Percentiles rank a stretch among this genome's conserved stretches.
Evolutionary conservation across 1,284 basidiomycete species (phyloP).

Genomic region (Fomitiporia mediterranea): DNA sequence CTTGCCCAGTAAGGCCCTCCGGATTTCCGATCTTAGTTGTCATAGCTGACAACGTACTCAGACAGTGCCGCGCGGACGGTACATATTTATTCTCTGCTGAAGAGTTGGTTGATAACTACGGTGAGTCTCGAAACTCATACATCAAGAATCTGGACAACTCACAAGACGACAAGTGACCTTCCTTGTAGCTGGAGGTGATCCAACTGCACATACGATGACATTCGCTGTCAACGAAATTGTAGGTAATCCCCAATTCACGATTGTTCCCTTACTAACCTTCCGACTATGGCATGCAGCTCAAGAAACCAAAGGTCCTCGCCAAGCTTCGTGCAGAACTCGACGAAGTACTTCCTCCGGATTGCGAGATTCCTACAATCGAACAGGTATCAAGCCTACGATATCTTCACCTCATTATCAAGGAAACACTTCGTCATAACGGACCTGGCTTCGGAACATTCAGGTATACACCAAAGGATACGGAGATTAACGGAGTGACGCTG

Average conservation of each 20-base stretch:
- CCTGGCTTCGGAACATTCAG: constrained; percentile 1
- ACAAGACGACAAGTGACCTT: constrained; percentile 1
- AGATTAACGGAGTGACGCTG: background rate
- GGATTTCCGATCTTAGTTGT: no score
- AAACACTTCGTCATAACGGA: background rate
- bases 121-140: background rate
- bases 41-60: background rate
- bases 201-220: background rate
- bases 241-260: background rate
- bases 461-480: background rate
- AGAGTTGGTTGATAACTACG: constrained; percentile 1
- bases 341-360: background rate
- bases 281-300: background rate
- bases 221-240: background rate
- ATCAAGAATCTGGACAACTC: background rate
- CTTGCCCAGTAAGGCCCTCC: background rate
- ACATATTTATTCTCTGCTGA: background rate
- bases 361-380: background rate
- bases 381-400: background rate
- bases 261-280: background rate
- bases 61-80: background rate
- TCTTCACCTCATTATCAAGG: constrained; percentile 2
- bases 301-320: background rate
- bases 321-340: constrained; percentile 1
- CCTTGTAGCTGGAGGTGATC: constrained; percentile 1